Percentiles rank a stretch among this genome's conserved stretches.
These are phyloP conservation scores for Calonectria pteridis DNA, from an alignment of 2,329 filamentous ascomycete genomes.

Conservation along the genomic window DNA sequence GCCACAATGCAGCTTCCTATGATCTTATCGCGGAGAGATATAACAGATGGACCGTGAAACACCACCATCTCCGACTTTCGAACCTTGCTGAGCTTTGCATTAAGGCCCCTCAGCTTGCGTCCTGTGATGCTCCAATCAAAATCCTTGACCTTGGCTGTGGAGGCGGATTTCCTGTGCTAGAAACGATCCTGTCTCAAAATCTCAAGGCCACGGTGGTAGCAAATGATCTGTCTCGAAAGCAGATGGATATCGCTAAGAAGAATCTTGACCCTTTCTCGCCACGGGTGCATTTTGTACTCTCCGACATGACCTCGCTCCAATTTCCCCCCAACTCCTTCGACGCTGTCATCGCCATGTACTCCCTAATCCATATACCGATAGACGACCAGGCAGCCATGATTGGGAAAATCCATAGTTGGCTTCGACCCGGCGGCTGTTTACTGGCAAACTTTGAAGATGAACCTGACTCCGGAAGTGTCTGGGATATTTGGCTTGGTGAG, in stretches of 20 bases:
- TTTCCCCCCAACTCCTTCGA: constrained; percentile 14
- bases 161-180: constrained; percentile 19
- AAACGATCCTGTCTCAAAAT: not conserved
- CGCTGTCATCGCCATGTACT: constrained; percentile 26
- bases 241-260: constrained; percentile 9
- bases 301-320: constrained; percentile 29
- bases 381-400: constrained; percentile 28
- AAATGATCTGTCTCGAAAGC: constrained; percentile 24
- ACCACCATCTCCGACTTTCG: not conserved
- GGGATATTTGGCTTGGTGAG: not conserved
- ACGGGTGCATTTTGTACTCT: not conserved
- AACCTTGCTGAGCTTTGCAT: not conserved
- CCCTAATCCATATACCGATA: constrained; percentile 24
- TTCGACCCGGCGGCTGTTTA: constrained; percentile 19
- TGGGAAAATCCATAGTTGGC: not conserved
- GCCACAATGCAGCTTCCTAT: not conserved
- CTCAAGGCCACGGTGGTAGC: not conserved
- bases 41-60: constrained; percentile 27
- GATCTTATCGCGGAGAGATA: constrained; percentile 19
- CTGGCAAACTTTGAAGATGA: constrained; percentile 14
- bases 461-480: not conserved
- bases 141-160: constrained; percentile 30
- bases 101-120: constrained; percentile 5
- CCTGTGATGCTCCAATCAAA: not conserved
- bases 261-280: not conserved